phyloP scores from a whole-genome alignment of 306 rosid species.

The Dalbergia oliveri region DNA sequence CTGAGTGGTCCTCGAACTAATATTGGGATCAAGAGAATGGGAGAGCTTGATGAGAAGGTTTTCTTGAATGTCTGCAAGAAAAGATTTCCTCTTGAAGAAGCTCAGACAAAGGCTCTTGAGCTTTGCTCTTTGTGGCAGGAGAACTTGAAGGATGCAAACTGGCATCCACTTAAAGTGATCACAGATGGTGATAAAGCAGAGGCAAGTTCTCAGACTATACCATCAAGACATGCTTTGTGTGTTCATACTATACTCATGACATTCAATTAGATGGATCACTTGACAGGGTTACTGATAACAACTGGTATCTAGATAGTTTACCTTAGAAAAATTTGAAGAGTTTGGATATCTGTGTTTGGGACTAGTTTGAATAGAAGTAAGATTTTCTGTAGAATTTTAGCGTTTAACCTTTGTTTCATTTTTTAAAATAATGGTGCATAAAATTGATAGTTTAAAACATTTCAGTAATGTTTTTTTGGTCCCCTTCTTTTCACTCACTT shows the following conservation, averaged over 20 bases:
- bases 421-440: no score
- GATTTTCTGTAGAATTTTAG: no score
- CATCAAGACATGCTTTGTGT: conserved; percentile 11
- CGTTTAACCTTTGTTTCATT: no score
- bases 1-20: conserved; percentile 50
- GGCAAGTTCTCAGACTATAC: conserved; percentile 51
- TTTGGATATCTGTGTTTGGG: no score
- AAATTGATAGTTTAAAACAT: no score
- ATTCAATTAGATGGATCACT: neutral
- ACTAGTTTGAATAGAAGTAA: no score
- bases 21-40: conserved; percentile 92
- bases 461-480: no score
- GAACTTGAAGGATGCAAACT: conserved; percentile 67
- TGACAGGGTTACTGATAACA: neutral
- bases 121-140: conserved; percentile 94
- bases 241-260: neutral
- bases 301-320: no score
- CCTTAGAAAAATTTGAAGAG: no score
- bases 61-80: conserved; percentile 72
- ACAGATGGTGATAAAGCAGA: conserved; percentile 46
- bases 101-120: conserved; percentile 66
- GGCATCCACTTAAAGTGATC: conserved; percentile 84
- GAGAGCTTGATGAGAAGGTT: conserved; percentile 80
- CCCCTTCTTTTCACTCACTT: no score
- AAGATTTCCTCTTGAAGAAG: conserved; percentile 62